Evolutionary conservation across 768 basidiomycete genomes (phyloP).

Genomic region (Lepiota brunneoincarnata): DNA sequence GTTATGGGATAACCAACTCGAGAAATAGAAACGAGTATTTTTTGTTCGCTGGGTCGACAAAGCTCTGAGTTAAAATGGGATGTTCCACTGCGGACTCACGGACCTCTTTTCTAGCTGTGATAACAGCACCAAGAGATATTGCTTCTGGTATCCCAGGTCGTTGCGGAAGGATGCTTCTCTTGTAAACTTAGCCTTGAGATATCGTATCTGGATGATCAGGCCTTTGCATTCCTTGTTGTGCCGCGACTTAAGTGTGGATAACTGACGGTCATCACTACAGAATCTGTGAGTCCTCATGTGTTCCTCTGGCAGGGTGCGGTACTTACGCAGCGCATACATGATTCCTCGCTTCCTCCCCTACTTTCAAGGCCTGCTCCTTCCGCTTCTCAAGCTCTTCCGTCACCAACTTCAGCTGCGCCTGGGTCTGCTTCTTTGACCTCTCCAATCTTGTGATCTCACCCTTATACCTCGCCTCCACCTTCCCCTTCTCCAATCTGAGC

Average conservation of each 20-base stretch:
- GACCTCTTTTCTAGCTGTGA: conserved; percentile 70
- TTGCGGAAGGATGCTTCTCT: conserved; percentile 80
- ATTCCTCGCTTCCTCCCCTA: conserved; percentile 44
- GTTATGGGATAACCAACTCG: conserved; percentile 65
- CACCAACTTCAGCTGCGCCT: conserved; percentile 62
- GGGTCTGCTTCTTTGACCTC: conserved; percentile 62
- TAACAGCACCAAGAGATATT: conserved; percentile 78
- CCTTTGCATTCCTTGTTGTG: conserved; percentile 91
- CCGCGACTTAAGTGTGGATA: conserved; percentile 54
- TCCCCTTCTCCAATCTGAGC: conserved; percentile 67
- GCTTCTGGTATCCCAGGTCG: conserved; percentile 83
- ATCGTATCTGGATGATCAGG: conserved; percentile 84
- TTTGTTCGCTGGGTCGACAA: conserved; percentile 52
- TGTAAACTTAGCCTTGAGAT: conserved; percentile 88
- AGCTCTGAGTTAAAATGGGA: conserved; percentile 5
- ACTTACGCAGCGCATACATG: conserved; percentile 65
- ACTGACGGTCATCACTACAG: conserved; percentile 49
- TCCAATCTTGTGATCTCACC: conserved; percentile 58
- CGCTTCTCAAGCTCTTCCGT: conserved; percentile 64
- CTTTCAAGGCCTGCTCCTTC: conserved; percentile 44
- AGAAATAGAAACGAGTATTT: conserved; percentile 73
- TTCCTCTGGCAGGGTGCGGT: background rate
- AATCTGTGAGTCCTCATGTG: background rate
- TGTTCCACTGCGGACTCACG: conserved; percentile 15
- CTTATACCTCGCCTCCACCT: conserved; percentile 48